Base-by-base conservation (phyloP, 2,329 filamentous ascomycete genomes). In the Aspergillus quadricinctus region DNA sequence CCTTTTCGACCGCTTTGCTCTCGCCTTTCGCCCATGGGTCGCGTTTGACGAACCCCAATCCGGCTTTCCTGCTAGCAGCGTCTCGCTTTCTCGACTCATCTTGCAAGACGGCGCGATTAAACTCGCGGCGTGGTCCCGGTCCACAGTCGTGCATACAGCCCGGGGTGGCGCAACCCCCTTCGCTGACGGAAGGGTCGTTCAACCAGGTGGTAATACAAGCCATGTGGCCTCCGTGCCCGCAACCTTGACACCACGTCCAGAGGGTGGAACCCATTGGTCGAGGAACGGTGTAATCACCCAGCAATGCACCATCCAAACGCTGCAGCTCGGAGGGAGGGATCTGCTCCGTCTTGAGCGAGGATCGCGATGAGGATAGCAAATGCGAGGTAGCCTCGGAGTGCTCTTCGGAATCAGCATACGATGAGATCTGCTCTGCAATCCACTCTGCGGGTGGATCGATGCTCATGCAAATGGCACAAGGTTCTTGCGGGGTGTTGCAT, bases 111-210 rank as follows among this genome's bases (percentile, higher is more conserved):
- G 68, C 62, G 31, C 76, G 71, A 54, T 77, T 72, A 35, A 71
- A 59, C 48, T 78, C 71, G 45, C 78, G 72, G 51, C 76, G 71
- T 4, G 73, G 73, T 11, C 82, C 81, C 2, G 78, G 76, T 1
- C 79, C 79, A 61, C 84, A 87, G 64, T 85, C 82, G 63, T 84
- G 85, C 53, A 80, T 71, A 67, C 84, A 87, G 19, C 82, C 84
- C 49, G 79, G 77, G 7, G 80, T 83, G 2, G 83, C 79, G 71
- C 84, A 87, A 29, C 77, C 78, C 17, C 83, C 83, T 59, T 81
- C 78, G 40, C 74, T 78, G 40, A 77, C 74, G 31, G 76, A 68
- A 21, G 76, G 61, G 52, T 81, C 77, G 19, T 72, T 71, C 54
- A 84, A 80, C 83, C 84, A 86, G 14, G 77, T 75, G 7, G 74